Evolutionary conservation across 2,329 filamentous ascomycete species (phyloP), one percentile per base, ranked within the genome.

Genomic region (Exophiala oligosperma): DNA sequence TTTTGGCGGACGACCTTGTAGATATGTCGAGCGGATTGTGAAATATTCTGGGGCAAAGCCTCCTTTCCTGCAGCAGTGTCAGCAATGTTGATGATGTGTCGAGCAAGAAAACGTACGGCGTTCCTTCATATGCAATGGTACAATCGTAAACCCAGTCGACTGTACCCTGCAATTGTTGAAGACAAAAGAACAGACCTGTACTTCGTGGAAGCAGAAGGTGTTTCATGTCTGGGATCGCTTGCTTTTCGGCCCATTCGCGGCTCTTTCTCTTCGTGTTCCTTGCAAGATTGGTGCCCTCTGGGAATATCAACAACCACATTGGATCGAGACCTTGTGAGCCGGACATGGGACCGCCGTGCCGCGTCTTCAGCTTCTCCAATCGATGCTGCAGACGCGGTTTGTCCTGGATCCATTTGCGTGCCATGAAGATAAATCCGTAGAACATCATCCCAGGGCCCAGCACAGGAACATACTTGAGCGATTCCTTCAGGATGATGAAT

Each of bases 71-170:
- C 44, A 21, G 40, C 26, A 60, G 14, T 17, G 64, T 72, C 40
- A 55, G 40, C 29, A 17, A 28, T 64, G 57, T 63, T 54, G 24
- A 12, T 49, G 29, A 40, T 44, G n/a, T 37, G 52, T 50, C 23
- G 26, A 40, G 54, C 32, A 38, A 24, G 21, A 57, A 9, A 53
- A 88, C 91, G 81, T 83, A 93, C 88, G 90, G 90, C 44, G 96
- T 84, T 12, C 94, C 93, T 74, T 97, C 93, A 70, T 99, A 99
- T 3, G 91, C 92, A 56, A 99, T 88, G 0, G 94, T 97, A 73
- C 92, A 97, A 66, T 87, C 84, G 66, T 87, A 87, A 1, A 87
- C 74, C 77, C 81, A 87, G 26, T 85, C 81, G n/a, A 84, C 82
- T 0, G 82, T 84, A 7, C 80, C 76, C 43, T 74, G 76, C 50